These are phyloP conservation scores for Aspergillus saccharolyticus DNA, from an alignment of 495 filamentous ascomycete species.

Conservation along the genomic window DNA sequence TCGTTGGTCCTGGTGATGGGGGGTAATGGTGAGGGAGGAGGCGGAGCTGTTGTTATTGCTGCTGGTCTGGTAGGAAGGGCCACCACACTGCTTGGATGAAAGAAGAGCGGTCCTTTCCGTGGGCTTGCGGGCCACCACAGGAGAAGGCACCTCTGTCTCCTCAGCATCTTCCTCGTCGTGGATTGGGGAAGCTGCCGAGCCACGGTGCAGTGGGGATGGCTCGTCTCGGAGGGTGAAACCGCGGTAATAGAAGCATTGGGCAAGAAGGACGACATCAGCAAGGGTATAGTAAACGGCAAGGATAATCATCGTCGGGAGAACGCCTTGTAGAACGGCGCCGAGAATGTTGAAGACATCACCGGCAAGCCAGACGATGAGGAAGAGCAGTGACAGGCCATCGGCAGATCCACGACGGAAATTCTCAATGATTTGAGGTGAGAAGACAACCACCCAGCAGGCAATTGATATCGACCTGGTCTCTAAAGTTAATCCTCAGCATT, in stretches of 20 bases:
- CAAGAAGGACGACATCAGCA: slow-evolving; percentile 81
- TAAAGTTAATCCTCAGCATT: slow-evolving; percentile 13
- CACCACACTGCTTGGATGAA: slow-evolving; percentile 18
- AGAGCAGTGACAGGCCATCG: slow-evolving; percentile 83
- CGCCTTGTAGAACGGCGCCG: slow-evolving; percentile 86
- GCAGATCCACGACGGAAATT: slow-evolving; percentile 85
- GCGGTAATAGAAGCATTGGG: slow-evolving; percentile 90
- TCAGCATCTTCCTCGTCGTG: slow-evolving; percentile 17
- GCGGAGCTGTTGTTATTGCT: slow-evolving; percentile 2
- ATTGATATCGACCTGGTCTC: slow-evolving; percentile 82
- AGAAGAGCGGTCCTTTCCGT: slow-evolving; percentile 34
- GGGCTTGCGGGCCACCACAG: slow-evolving; percentile 16
- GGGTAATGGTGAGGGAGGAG: slow-evolving; percentile 7
- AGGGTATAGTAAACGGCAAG: slow-evolving; percentile 93
- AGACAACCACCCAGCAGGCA: slow-evolving; percentile 96
- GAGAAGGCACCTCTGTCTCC: slow-evolving; percentile 9
- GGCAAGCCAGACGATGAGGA: slow-evolving; percentile 83
- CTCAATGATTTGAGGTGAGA: slow-evolving; percentile 93
- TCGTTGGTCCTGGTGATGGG: slow-evolving; percentile 2
- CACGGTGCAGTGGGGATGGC: slow-evolving; percentile 18
- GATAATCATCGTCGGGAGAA: slow-evolving; percentile 94
- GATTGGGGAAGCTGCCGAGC: slow-evolving; percentile 8
- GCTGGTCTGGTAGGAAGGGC: slow-evolving; percentile 18
- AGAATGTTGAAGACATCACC: slow-evolving; percentile 98
- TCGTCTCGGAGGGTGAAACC: slow-evolving; percentile 69